Base-by-base conservation (phyloP, 1,284 basidiomycete species). In the Pseudozyma pruni region DNA sequence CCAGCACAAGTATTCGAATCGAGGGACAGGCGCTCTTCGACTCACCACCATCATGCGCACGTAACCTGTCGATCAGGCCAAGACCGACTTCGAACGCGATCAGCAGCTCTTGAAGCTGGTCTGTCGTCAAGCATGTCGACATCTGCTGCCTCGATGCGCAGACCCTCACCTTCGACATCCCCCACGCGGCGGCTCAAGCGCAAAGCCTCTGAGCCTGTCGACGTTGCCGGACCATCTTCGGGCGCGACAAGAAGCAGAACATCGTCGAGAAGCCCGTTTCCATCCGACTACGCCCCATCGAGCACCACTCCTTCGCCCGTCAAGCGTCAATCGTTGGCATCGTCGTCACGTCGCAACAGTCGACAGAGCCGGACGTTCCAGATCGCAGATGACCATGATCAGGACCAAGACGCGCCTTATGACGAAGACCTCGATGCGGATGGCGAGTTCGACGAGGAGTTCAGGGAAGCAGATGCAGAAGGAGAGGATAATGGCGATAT, bases 391-490 rank as follows among this genome's bases (percentile, higher is more conserved):
- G 49, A 56, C 19, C 20, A 29, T 22, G 49, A 57, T 4, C 45
- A 47, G 13, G 53, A 64, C 16, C 29, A 51, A 29, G 60, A 58
- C 29, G 60, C 47, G 0, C 44, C 46, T 3, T 60, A 61, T 23
- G 64, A 68, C 46, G 48, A 60, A 31, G 58, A 56, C 8, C 57
- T 60, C 20, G 63, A 67, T 34, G 52, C 52, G 1, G 63, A 60
- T 22, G 63, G 47, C 33, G 62, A 66, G 19, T 42, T 47, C 16
- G 62, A 66, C n/a, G 49, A 54, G 39, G 55, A 58, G 16, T 56
- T 41, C 19, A 16, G 58, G 23, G 52, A 47, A 8, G 38, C 52
- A 27, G 53, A 60, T 40, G 52, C 49, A 5, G 33, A 20, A 4
- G 47, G n/a, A 7, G 43, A 47, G 33, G 62, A 47, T n/a, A 51